Conservation (phyloP, 352 stramenopile genomes). For the Globisporangium canariense region DNA sequence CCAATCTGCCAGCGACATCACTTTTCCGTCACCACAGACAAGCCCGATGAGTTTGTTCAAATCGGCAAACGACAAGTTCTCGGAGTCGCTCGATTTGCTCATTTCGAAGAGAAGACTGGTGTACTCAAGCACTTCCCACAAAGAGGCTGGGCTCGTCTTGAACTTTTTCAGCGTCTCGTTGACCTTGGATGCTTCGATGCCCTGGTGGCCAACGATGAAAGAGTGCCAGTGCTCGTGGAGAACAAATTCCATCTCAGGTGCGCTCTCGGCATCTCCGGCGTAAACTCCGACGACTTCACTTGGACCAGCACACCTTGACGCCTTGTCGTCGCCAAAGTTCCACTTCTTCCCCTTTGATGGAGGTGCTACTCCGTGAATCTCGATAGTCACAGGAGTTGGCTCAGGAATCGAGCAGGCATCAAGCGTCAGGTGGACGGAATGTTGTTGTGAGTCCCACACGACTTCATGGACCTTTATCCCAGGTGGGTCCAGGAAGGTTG, state of each 20-base stretch:
- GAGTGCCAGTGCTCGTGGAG: constrained; percentile 57
- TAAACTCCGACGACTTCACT: constrained; percentile 38
- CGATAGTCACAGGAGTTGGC: constrained; percentile 23
- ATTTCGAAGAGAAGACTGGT: constrained; percentile 49
- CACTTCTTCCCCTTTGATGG: constrained; percentile 14
- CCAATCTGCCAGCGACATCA: constrained; percentile 30
- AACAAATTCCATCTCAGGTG: constrained; percentile 38
- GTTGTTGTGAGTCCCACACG: constrained; percentile 46
- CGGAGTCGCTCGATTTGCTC: constrained; percentile 24
- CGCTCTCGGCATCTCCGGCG: constrained; percentile 12
- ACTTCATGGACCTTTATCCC: constrained; percentile 30
- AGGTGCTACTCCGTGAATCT: constrained; percentile 29
- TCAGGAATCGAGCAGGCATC: constrained; percentile 29
- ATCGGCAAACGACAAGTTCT: constrained; percentile 26
- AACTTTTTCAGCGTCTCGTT: constrained; percentile 45
- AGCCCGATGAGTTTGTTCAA: constrained; percentile 38
- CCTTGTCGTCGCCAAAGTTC: background rate
- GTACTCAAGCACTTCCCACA: constrained; percentile 60
- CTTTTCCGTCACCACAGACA: constrained; percentile 32
- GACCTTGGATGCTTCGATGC: constrained; percentile 39
- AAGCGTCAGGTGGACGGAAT: constrained; percentile 37
- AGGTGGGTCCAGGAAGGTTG: constrained; percentile 23
- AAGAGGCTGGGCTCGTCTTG: constrained; percentile 33
- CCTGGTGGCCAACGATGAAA: constrained; percentile 44
- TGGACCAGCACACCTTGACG: constrained; percentile 30